Evolutionary conservation across 208 protist genomes (phyloP), one percentile per base, ranked within the genome.

Genomic region (Acanthamoeba royreba): DNA sequence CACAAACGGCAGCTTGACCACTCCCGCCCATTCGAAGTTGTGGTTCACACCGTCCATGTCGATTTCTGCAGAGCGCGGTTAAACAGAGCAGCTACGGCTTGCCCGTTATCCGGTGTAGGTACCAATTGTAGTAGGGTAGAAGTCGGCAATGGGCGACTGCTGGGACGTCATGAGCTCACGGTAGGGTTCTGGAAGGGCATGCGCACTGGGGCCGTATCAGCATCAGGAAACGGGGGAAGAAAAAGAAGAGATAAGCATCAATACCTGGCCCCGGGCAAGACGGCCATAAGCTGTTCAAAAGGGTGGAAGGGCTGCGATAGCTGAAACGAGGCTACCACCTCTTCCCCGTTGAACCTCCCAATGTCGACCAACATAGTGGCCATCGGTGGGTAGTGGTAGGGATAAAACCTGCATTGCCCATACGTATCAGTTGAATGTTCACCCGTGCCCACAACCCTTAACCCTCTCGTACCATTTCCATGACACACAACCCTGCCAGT

Each of bases 301-400:
- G 99, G 99, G 49, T 97, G 96, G 93, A 99, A 97, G 15, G 99
- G 99, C 42, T 94, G 88, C 69, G 96, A 96, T 11, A 90, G 46
- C n/a, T 31, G 25, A 69, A 93, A 95, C 11, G 69, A 81, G 8
- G 69, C 31, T 0, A 61, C 11, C 1, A 53, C 79, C 25, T 88
- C 13, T 2, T 2, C 28, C 15, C 47, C 77, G 35, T n/a, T 25
- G 53, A 52, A 52, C 0, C 13, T 11, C 11, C 28, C 85, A 13
- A 52, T 72, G 53, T 74, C 58, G 45, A 19, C 42, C 17, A 99
- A 63, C 85, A 98, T 98, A 1, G 89, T 96, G 0, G 99, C 96
- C 38, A 99, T 97, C 28, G 99, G 99, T 17, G 99, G 97, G 96
- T 99, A 99, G 97, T 99, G 98, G 97, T 98, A 99, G 13, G 99